Evolutionary conservation across 2,329 filamentous ascomycete species (phyloP), one percentile per base, ranked within the genome.

Genomic region (Pyricularia grisea): DNA sequence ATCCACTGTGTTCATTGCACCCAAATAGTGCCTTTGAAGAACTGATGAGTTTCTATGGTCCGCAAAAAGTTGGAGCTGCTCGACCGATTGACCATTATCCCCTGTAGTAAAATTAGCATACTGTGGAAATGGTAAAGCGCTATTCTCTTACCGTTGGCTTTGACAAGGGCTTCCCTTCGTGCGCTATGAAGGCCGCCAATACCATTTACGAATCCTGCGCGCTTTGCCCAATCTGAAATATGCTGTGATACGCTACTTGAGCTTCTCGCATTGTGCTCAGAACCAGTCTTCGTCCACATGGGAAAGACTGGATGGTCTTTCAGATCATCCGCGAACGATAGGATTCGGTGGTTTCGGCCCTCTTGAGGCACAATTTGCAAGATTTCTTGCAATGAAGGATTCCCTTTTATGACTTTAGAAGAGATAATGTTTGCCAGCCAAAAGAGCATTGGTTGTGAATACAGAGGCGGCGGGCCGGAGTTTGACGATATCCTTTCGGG

Each of bases 341-440:
- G 27, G 7, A 61, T n/a, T 23, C 58, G 58, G 20, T 61, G 58
- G n/a, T 61, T 17, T 25, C 58, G 58, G 58, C 23, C 58, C n/a
- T 61, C 10, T 27, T 23, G 25, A 25, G 58, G 58, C 10, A 14
- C 25, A 61, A 61, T 12, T 61, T 61, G 17, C 58, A 23, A 27
- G 25, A 61, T 61, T 27, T 61, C 58, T 27, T 61, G 14, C n/a
- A 61, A 23, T 25, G 58, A 25, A n/a, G 58, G 58, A 61, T 27
- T 61, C n/a, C 58, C n/a, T 61, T 25, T 25, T 11, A 61, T 27
- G 4, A 27, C 58, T 61, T 61, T 27, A 27, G 58, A 70, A 14
- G 63, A 68, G 36, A 70, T 64, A 36, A 70, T 70, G n/a, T 70
- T 70, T 55, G 60, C 60, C 30, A 68, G 64, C 50, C 58, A 70